Base-by-base conservation (phyloP, 495 filamentous ascomycete species). In the Penicillium fimorum region DNA sequence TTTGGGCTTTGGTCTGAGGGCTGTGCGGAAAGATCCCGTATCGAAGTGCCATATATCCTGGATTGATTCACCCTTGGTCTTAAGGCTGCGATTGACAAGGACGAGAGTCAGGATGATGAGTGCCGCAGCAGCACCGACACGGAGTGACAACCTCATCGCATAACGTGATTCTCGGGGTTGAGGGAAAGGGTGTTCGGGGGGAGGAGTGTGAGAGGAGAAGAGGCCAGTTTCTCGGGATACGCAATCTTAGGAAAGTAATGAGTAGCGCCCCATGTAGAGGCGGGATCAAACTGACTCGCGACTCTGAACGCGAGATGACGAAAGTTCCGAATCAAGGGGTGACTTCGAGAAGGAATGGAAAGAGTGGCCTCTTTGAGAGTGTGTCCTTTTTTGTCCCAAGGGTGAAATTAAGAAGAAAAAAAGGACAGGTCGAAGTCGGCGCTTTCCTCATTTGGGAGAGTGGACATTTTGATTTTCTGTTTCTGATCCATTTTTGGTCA, bases 121-220 rank as follows among this genome's bases (percentile, higher is more conserved):
- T 68, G 59, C 65, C 63, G 59, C 55, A 42, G 61, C 64, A 47
- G 60, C 55, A 65, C 69, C 65, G 62, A 75, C 53, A 55, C 71
- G 69, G 58, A 69, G 53, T 66, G 75, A 70, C 62, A 73, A 47
- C 69, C 70, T 72, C 74, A 76, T 75, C 58, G 71, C 76, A 79
- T 77, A 55, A 61, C 71, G 57, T 60, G 58, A 50, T 63, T 35
- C 27, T 44, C 8, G 46, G 33, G 40, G n/a, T 38, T 7, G 17
- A 13, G 41, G 40, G 24, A 33, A 24, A 18, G 40, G n/a, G 47
- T 15, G 47, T 44, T 9, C 32, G 15, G 15, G 37, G 43, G n/a
- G 12, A 15, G 10, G 35, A 45, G 17, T 15, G 17, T n/a, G 40
- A 37, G 15, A 13, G 41, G 43, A 38, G 43, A 38, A 54, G 10